Evolutionary conservation across 257 asterid genomes (phyloP), one percentile per base, ranked within the genome.

Genomic region (Fraxinus cuspidata): DNA sequence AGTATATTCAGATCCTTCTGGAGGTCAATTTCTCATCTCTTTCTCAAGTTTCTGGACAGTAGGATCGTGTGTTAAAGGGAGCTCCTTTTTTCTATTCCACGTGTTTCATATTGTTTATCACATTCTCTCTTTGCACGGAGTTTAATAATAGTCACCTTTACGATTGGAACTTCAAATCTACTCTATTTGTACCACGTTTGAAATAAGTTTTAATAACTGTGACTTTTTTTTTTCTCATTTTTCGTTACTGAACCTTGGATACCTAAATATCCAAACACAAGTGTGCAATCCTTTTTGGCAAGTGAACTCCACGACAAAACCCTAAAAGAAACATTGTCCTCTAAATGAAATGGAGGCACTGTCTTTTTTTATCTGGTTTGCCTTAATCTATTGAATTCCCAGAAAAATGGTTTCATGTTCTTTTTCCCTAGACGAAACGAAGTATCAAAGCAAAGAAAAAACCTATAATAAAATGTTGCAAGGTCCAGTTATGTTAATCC

Each of bases 1-100:
- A 88, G 84, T 96, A 96, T 80, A 90, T 91, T 70, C 97, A 90
- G 85, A 89, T 90, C 85, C 96, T 96, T 80, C 82, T 89, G 81
- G 99, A 96, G 97, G 99, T 96, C 51, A 80, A 86, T 38, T 71
- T 60, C 77, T 42, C 37, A 78, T 47, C 42, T 73, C 13, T 82
- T 77, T 75, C 79, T 77, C 69, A 9, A 60, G 51, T 76, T 71
- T 63, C 70, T 75, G 40, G 53, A 74, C 29, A 53, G 13, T 72
- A 16, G 16, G 81, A 42, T 31, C 49, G 10, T 73, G 28, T 69
- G 51, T 13, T 71, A 21, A 49, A 58, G 60, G 74, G 27, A 13
- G 60, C 42, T 38, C 5, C 31, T 56, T 56, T 63, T 76, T 64
- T 5, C 29, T 5, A 19, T 44, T 72, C 63, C n/a, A 53, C 75